A percentile compares a stretch with the other conserved stretches of the same genome.
Conservation (phyloP, 176 grass and related monocot species). For the Musa troglodytarum region DNA sequence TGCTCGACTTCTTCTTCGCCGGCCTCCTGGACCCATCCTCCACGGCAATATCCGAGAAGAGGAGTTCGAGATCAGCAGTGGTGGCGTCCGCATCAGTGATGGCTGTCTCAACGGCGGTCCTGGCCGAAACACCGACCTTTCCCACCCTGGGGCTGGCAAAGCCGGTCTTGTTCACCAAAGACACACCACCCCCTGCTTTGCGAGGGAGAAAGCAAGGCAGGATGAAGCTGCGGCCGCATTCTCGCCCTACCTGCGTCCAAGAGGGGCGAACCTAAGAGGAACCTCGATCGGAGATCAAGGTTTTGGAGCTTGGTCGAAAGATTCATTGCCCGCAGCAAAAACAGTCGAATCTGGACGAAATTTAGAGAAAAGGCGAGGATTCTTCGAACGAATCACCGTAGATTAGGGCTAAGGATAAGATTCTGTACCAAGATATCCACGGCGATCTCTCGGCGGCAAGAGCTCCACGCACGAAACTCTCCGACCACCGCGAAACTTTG, state of each 20-base stretch:
- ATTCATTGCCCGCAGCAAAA: constrained; percentile 30
- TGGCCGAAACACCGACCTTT: constrained; percentile 17
- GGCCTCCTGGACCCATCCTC: constrained; percentile 14
- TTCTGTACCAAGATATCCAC: neutral
- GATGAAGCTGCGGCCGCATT: neutral
- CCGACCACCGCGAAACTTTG: neutral
- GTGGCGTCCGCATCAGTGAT: constrained; percentile 16
- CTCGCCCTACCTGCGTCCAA: neutral
- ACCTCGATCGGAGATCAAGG: constrained; percentile 13
- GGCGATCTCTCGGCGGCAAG: neutral
- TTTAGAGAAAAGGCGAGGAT: neutral
- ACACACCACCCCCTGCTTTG: neutral
- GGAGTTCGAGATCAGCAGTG: constrained; percentile 32
- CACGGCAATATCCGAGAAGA: constrained; percentile 34
- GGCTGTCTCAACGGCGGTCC: constrained; percentile 33
- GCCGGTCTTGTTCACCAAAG: constrained; percentile 6
- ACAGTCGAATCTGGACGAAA: neutral
- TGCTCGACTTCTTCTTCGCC: constrained; percentile 54
- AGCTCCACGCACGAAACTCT: neutral
- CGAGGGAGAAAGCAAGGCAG: neutral
- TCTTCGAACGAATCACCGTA: neutral
- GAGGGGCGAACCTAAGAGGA: constrained; percentile 30
- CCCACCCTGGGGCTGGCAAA: constrained; percentile 18
- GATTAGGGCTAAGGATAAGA: neutral
- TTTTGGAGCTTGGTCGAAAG: constrained; percentile 45